Percentiles rank a stretch among this genome's conserved stretches.
These are phyloP conservation scores for Verbascum thapsus DNA, from an alignment of 257 asterid genomes.

Conservation along the genomic window DNA sequence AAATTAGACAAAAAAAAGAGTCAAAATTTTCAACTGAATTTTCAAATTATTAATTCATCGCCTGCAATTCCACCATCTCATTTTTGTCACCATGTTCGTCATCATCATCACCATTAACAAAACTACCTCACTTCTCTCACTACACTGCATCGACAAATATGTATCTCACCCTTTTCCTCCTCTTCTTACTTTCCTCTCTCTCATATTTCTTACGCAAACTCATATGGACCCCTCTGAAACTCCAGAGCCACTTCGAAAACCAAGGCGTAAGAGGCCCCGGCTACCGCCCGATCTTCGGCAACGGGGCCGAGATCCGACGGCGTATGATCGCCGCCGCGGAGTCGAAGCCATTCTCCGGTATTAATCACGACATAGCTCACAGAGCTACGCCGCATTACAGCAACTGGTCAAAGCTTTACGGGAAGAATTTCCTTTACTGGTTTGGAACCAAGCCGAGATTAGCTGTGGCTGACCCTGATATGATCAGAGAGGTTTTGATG, in stretches of 20 bases:
- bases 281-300: constrained; percentile 56
- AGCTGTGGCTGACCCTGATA: constrained; percentile 48
- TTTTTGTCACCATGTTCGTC: neutral
- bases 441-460: constrained; percentile 54
- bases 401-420: constrained; percentile 54
- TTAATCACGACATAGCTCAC: constrained; percentile 48
- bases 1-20: no score
- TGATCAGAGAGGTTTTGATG: constrained; percentile 50
- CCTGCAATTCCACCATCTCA: neutral
- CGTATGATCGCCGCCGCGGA: constrained; percentile 45
- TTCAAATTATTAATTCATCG: no score
- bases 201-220: constrained; percentile 20
- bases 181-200: neutral
- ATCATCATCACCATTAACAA: neutral
- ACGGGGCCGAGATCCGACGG: constrained; percentile 49
- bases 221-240: constrained; percentile 45
- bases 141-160: neutral
- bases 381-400: constrained; percentile 51
- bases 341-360: constrained; percentile 38
- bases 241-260: constrained; percentile 43
- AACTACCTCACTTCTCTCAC: neutral
- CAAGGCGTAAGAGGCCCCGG: constrained; percentile 57
- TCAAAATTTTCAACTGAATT: no score
- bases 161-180: constrained; percentile 23
- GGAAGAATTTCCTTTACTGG: constrained; percentile 53